Evolutionary conservation across 192 early-diverging fungal species (phyloP).

Genomic region (Coemansia erecta): DNA sequence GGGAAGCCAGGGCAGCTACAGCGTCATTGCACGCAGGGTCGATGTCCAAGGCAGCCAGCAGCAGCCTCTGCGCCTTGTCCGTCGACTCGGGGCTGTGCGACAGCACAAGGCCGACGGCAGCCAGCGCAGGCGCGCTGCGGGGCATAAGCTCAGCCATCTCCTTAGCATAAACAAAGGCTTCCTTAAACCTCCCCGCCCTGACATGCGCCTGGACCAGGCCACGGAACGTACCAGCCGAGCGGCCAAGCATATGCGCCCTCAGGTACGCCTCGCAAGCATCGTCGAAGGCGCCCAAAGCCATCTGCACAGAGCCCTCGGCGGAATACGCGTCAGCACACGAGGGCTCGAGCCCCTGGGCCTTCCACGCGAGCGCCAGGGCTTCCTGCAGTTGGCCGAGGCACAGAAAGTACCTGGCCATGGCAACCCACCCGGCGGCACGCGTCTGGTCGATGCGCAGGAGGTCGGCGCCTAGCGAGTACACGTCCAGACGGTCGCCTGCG

Average conservation of each 20-base stretch:
- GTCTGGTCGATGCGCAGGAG: conserved; percentile 33
- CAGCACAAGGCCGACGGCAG: conserved; percentile 37
- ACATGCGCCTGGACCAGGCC: conserved; percentile 27
- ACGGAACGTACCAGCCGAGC: conserved; percentile 21
- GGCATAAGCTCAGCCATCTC: conserved; percentile 43
- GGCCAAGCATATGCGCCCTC: conserved; percentile 28
- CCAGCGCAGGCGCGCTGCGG: conserved; percentile 22
- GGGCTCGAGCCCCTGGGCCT: conserved; percentile 43
- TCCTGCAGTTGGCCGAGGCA: conserved; percentile 30
- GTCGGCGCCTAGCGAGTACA: conserved; percentile 33
- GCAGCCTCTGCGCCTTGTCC: conserved; percentile 31
- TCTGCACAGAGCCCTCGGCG: conserved; percentile 38
- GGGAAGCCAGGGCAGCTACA: conserved; percentile 36
- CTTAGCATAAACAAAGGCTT: conserved; percentile 45
- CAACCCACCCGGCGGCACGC: conserved; percentile 43
- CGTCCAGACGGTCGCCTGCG: conserved; percentile 15
- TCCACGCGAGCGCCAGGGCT: conserved; percentile 45
- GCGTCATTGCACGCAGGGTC: conserved; percentile 32
- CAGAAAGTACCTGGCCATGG: conserved; percentile 46
- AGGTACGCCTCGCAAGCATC: conserved; percentile 30
- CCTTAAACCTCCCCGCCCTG: conserved; percentile 25
- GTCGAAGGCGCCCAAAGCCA: conserved; percentile 17
- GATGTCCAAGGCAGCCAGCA: conserved; percentile 21
- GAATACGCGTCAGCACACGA: conserved; percentile 24
- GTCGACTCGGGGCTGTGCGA: conserved; percentile 41